Evolutionary conservation across 1,284 basidiomycete genomes (phyloP), one percentile per base, ranked within the genome.

Genomic region (Grifola frondosa): DNA sequence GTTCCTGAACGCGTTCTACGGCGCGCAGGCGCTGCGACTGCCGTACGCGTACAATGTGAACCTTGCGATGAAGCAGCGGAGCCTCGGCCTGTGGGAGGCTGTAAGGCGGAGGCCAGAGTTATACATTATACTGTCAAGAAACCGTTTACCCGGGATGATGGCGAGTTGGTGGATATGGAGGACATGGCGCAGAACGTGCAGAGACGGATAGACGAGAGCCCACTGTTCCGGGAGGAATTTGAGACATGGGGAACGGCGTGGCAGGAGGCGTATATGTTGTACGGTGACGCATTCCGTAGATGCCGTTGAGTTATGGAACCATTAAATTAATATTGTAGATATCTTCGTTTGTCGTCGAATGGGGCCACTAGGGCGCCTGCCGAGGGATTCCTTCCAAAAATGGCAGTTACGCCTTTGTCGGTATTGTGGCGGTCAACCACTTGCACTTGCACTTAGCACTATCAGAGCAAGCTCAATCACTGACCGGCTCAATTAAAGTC

Each of bases 31-130:
- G 16, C 53, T 68, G 26, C 61, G 66, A 13, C 60, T 76, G 6
- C 74, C 73, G 9, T 73, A 70, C 44, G 58, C 63, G 30, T 75
- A 75, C 57, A 74, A 74, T 50, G 70, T 65, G 38, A 74, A 75
- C 54, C 58, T 75, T 4, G 72, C 65, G 5, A 69, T 74, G 48
- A 74, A 70, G 56, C 48, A 46, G 38, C 54, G 63, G 28, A 65
- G 54, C 42, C 59, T 58, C 11, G 44, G 29, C 31, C 24, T 73
- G 28, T 74, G 71, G 71, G 53, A 57, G 21, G 60, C 60, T 2
- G 45, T 67, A 49, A 61, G 51, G 49, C 60, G 31, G 59, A 64
- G 16, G 58, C 69, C 28, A 58, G 66, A 21, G 53, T 73, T 34
- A 59, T 73, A 24, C 71, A 72, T 46, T 74, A 71, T 48, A 70